Percentiles rank a stretch among this genome's conserved stretches.
phyloP scores from a whole-genome alignment of 179 eudicot genomes.

The Patellifolia procumbens region DNA sequence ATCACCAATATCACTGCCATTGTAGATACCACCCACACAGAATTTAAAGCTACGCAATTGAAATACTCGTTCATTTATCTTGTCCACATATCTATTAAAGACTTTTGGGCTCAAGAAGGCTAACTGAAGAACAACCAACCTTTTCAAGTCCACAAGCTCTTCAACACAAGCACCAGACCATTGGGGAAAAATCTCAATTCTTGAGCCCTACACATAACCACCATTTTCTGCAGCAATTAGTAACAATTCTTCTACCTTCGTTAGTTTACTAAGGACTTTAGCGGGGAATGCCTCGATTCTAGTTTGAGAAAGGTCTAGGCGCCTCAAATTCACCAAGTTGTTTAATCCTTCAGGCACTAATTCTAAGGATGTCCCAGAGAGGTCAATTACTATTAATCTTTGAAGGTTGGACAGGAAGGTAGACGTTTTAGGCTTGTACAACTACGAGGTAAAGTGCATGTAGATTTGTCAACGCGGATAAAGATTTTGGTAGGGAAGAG shows the following conservation, averaged over 20 bases:
- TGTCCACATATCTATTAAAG: constrained; percentile 23
- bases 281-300: constrained; percentile 24
- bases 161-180: constrained; percentile 38
- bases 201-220: constrained; percentile 38
- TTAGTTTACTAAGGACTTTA: constrained; percentile 24
- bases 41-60: constrained; percentile 27
- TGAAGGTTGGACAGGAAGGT: constrained; percentile 33
- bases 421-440: constrained; percentile 27
- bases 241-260: constrained; percentile 31
- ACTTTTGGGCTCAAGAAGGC: constrained; percentile 34
- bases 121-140: constrained; percentile 31
- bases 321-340: constrained; percentile 27
- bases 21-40: constrained; percentile 35
- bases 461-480: constrained; percentile 25
- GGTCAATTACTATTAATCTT: constrained; percentile 28
- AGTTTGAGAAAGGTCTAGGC: constrained; percentile 36
- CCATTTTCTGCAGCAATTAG: constrained; percentile 24
- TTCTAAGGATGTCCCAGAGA: constrained; percentile 32
- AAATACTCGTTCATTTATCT: constrained; percentile 15
- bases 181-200: constrained; percentile 15
- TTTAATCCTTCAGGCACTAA: constrained; percentile 32
- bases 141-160: constrained; percentile 25
- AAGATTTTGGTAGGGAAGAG: constrained; percentile 32
- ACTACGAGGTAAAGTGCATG: constrained; percentile 29
- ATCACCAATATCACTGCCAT: constrained; percentile 17